Evolutionary conservation across 176 grass and related monocot genomes (phyloP).

Genomic region (Hordeum marinum): DNA sequence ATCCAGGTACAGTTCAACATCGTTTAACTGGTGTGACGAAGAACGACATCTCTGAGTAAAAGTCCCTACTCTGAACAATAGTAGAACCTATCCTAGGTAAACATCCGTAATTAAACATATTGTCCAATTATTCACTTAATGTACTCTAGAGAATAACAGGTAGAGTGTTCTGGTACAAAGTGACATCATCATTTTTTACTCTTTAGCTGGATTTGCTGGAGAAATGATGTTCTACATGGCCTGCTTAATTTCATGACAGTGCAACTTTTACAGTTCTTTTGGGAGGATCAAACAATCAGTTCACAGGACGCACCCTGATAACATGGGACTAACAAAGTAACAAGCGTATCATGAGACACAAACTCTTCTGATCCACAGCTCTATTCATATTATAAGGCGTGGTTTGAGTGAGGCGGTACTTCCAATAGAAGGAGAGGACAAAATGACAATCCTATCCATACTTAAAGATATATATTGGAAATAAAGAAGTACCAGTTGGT

Average conservation of each 20-base stretch:
- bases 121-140: background rate
- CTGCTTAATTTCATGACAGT: background rate
- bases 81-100: background rate
- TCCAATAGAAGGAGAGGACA: too few relatives aligned
- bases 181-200: background rate
- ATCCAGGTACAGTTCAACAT: background rate
- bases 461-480: too few relatives aligned
- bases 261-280: background rate
- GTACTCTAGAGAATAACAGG: background rate
- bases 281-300: background rate
- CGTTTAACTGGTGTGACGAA: background rate
- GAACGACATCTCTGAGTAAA: background rate
- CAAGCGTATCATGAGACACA: background rate
- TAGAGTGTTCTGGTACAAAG: background rate
- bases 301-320: background rate
- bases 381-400: background rate
- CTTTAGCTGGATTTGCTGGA: background rate
- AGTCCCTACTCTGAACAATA: background rate
- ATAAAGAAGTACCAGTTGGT: background rate
- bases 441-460: too few relatives aligned
- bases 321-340: slow-evolving; percentile 2
- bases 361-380: background rate
- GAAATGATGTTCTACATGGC: background rate
- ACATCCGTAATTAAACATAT: background rate
- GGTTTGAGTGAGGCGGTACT: background rate